Base-by-base conservation (phyloP, 2,329 filamentous ascomycete genomes). In the Colletotrichum tanaceti region DNA sequence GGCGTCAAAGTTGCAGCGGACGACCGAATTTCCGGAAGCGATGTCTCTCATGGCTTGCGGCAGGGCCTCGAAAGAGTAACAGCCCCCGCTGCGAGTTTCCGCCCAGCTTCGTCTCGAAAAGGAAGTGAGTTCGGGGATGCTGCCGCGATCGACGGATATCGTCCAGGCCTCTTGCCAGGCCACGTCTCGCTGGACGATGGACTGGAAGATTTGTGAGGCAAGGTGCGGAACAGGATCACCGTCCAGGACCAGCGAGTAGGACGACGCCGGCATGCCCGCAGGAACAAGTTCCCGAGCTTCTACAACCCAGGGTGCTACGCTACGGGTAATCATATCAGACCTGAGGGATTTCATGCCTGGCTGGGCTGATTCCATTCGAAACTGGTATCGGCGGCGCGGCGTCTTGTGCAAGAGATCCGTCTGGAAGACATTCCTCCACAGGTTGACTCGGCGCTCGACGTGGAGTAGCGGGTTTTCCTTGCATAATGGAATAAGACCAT, bases 271-370 rank as follows among this genome's bases (percentile, higher is more conserved):
- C 47, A 52, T 52, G 7, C 47, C 47, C 11, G 47, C 24, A 6
- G 80, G 80, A 0, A 71, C 75, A 0, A 78, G 73, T 16, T 52
- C 60, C 5, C 7, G 28, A 28, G 28, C 28, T 28, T 28, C 28
- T 6, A 28, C 28, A 7, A 28, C 7, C 28, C 28, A 28, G 7
- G 28, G 28, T 5, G 28, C 28, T 5, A 28, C 28, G 28, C 7
- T 28, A 5, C 28, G 28, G 28, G 0, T 80, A 77, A 9, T 64
- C 82, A 0, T 71, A 68, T n/a, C 28, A 70, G 10, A 68, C 0
- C 18, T 35, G 0, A 4, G 7, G 0, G 28, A 74, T 0, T 44
- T 9, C 13, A 71, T 54, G 1, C 22, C 46, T 11, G 46, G 46
- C 28, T 28, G 28, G 5, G 28, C 7, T 9, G 28, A 28, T 28